These are phyloP conservation scores for Nigrospora oryzae DNA, from an alignment of 2,329 filamentous ascomycete genomes.

Conservation along the genomic window DNA sequence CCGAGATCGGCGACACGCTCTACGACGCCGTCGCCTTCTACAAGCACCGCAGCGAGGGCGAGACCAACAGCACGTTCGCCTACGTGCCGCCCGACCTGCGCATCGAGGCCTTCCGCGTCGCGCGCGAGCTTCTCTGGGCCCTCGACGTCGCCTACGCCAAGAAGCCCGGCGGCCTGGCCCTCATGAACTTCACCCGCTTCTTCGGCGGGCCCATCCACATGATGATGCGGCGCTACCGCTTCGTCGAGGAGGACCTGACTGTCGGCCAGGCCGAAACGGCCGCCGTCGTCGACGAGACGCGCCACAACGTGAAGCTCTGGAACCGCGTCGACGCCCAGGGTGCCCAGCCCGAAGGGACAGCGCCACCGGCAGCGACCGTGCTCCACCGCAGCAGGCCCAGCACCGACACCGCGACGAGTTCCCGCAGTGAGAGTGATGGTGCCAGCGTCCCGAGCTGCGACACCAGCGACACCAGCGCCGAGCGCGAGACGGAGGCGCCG, in stretches of 20 bases:
- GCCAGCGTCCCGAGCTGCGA: too few relatives aligned
- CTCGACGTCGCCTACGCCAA: conserved; percentile 16
- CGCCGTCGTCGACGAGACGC: conserved; percentile 11
- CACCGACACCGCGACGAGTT: too few relatives aligned
- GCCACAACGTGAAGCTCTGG: conserved; percentile 22
- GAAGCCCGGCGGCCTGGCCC: not conserved
- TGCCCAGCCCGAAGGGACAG: too few relatives aligned
- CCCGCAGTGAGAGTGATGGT: too few relatives aligned
- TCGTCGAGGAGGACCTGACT: conserved; percentile 20
- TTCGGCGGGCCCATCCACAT: conserved; percentile 23
- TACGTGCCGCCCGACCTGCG: conserved; percentile 16
- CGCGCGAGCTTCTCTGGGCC: conserved; percentile 22
- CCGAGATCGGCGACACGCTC: conserved; percentile 17
- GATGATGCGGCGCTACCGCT: conserved; percentile 24
- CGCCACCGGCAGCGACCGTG: too few relatives aligned
- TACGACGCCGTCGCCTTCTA: conserved; percentile 23
- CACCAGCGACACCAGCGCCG: not conserved
- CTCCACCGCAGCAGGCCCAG: too few relatives aligned
- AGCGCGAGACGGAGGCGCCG: not conserved
- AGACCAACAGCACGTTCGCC: conserved; percentile 23
- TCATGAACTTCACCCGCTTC: conserved; percentile 17
- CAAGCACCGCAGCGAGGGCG: conserved; percentile 23
- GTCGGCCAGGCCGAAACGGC: conserved; percentile 17
- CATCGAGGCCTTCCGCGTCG: conserved; percentile 10
- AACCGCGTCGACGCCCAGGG: conserved; percentile 13